phyloP scores from a whole-genome alignment of 2,329 filamentous ascomycete species.

The Colletotrichum orbiculare region DNA sequence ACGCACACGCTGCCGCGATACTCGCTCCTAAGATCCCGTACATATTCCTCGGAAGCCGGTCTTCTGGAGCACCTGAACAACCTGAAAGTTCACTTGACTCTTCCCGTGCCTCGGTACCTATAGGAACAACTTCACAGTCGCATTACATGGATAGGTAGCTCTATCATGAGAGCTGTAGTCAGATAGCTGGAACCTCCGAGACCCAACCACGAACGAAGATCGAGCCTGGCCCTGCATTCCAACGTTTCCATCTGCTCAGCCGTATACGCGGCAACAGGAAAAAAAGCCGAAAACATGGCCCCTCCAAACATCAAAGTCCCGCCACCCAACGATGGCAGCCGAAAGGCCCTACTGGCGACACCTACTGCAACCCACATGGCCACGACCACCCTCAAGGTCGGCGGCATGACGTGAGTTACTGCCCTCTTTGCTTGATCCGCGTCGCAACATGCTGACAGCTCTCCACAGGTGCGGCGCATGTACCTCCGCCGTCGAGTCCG shows the following conservation, averaged over 20 bases:
- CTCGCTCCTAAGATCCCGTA: conserved; percentile 15
- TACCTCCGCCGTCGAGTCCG: conserved; percentile 93
- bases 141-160: conserved; percentile 24
- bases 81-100: not conserved
- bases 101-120: not conserved
- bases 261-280: conserved; percentile 2
- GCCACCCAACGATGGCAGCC: conserved; percentile 48
- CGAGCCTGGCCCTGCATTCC: conserved; percentile 25
- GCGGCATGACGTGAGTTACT: conserved; percentile 79
- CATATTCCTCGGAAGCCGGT: conserved; percentile 37
- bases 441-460: conserved; percentile 43
- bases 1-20: conserved; percentile 21
- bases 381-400: conserved; percentile 90
- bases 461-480: conserved; percentile 82
- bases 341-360: conserved; percentile 45
- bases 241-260: conserved; percentile 1
- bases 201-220: conserved; percentile 26
- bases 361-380: conserved; percentile 74
- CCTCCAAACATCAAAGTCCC: conserved; percentile 62
- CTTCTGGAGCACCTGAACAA: conserved; percentile 30
- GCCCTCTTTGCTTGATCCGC: conserved; percentile 13
- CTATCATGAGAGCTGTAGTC: conserved; percentile 31
- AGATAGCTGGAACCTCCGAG: conserved; percentile 23
- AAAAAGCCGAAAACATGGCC: conserved; percentile 54
- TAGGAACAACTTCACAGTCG: not conserved